These are phyloP conservation scores for Beauveria sp. DNA, from an alignment of 2,329 filamentous ascomycete species.

Conservation along the genomic window DNA sequence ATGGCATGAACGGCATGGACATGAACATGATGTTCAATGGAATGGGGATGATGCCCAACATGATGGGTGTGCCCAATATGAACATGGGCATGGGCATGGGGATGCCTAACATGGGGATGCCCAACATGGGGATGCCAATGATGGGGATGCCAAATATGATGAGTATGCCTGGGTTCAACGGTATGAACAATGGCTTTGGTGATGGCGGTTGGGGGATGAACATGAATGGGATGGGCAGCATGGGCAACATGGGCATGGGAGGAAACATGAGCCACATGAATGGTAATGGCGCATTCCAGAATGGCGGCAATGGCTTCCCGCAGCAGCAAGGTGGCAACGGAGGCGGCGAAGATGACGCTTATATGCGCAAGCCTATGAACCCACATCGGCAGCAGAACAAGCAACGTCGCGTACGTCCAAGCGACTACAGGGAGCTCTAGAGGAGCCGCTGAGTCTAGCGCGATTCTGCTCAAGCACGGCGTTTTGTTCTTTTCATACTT, in stretches of 20 bases:
- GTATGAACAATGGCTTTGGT: constrained; percentile 15
- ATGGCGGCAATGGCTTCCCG: constrained; percentile 19
- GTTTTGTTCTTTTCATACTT: constrained; percentile 3
- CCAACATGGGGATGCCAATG: constrained; percentile 29
- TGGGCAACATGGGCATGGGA: constrained; percentile 17
- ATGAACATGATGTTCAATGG: constrained; percentile 19
- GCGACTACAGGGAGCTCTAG: constrained; percentile 77
- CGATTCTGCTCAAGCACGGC: not conserved
- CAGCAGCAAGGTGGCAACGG: constrained; percentile 19
- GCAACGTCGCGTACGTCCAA: constrained; percentile 71
- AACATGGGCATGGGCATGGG: constrained; percentile 23
- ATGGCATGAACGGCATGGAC: constrained; percentile 24
- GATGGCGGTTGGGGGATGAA: constrained; percentile 12
- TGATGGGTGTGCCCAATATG: constrained; percentile 29
- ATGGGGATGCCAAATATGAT: constrained; percentile 12
- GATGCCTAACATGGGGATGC: constrained; percentile 26
- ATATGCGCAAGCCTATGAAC: constrained; percentile 93
- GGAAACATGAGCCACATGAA: constrained; percentile 24
- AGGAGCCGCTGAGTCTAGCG: not conserved
- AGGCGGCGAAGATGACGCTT: constrained; percentile 76
- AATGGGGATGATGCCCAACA: constrained; percentile 22
- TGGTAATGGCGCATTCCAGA: constrained; percentile 16
- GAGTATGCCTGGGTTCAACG: constrained; percentile 19
- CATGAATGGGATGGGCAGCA: constrained; percentile 15
- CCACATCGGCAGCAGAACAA: constrained; percentile 82